Evolutionary conservation across 2,329 filamentous ascomycete species (phyloP).

Genomic region (Cadophora malorum): DNA sequence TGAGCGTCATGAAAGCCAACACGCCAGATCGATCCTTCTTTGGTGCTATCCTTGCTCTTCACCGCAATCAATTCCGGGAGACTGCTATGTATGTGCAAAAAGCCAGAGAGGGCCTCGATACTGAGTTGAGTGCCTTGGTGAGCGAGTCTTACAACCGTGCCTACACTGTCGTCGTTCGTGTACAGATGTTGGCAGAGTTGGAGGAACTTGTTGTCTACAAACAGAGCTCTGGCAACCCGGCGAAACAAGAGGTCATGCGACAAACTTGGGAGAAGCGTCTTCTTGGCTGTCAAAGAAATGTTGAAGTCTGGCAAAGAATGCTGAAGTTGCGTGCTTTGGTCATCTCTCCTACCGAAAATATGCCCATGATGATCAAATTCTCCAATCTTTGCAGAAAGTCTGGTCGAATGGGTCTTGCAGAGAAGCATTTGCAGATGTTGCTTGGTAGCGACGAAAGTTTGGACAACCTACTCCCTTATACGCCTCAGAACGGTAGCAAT

Average conservation of each 20-base stretch:
- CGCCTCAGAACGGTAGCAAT: slow-evolving; percentile 18
- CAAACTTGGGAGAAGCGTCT: slow-evolving; percentile 95
- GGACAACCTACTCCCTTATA: slow-evolving; percentile 64
- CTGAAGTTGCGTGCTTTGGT: slow-evolving; percentile 92
- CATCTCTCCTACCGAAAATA: slow-evolving; percentile 88
- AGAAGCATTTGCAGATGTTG: slow-evolving; percentile 93
- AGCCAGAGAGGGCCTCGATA: slow-evolving; percentile 91
- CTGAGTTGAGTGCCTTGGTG: slow-evolving; percentile 93
- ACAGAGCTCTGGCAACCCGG: slow-evolving; percentile 78
- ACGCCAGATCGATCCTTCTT: slow-evolving; percentile 98
- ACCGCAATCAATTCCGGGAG: slow-evolving; percentile 94
- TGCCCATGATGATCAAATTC: slow-evolving; percentile 99
- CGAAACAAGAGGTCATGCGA: slow-evolving; percentile 89
- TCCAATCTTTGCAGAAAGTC: slow-evolving; percentile 98
- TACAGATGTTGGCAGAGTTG: slow-evolving; percentile 98
- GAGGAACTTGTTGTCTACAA: slow-evolving; percentile 99
- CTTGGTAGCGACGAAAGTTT: slow-evolving; percentile 73
- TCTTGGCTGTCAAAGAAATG: slow-evolving; percentile 93
- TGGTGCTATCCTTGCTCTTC: slow-evolving; percentile 91
- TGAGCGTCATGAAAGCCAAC: slow-evolving; percentile 91
- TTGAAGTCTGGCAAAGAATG: slow-evolving; percentile 99
- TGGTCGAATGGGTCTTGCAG: slow-evolving; percentile 89
- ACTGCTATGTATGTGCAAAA: slow-evolving; percentile 89
- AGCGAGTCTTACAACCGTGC: slow-evolving; percentile 98
- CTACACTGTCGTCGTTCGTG: slow-evolving; percentile 96